These are phyloP conservation scores for Colletotrichum sp. DNA, from an alignment of 2,329 filamentous ascomycete genomes.

Conservation along the genomic window DNA sequence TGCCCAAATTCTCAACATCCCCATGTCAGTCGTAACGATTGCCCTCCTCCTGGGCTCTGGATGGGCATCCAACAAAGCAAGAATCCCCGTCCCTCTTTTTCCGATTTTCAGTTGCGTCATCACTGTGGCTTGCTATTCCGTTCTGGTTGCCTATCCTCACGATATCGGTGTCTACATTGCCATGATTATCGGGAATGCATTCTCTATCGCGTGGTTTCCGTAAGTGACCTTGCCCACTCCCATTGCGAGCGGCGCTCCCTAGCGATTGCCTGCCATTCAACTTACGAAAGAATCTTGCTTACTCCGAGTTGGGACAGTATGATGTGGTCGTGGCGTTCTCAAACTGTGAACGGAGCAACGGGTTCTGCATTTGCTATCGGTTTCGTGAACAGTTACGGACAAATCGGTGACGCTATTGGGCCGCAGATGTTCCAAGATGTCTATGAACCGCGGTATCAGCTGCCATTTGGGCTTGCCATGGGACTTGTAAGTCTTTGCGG, in stretches of 20 bases:
- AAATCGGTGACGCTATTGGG: background rate
- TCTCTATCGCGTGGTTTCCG: background rate
- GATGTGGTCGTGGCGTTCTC: background rate
- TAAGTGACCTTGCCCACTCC: background rate
- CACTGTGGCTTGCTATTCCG: background rate
- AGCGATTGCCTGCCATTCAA: background rate
- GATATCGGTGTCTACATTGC: background rate
- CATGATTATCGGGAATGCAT: background rate
- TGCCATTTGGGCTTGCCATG: background rate
- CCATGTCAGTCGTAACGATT: background rate
- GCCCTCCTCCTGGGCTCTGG: background rate
- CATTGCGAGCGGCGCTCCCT: background rate
- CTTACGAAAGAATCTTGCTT: rapidly evolving
- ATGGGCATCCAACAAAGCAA: background rate
- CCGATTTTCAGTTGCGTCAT: background rate
- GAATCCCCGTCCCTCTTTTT: background rate
- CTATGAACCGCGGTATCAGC: background rate
- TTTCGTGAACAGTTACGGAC: background rate
- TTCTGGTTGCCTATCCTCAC: background rate
- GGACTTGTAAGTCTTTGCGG: background rate
- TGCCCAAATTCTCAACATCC: background rate
- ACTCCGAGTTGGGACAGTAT: background rate
- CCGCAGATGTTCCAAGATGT: background rate
- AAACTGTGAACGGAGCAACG: background rate
- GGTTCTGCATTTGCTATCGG: background rate